Evolutionary conservation across 208 protist species (phyloP).

Genomic region (Angomonas ambiguus): DNA sequence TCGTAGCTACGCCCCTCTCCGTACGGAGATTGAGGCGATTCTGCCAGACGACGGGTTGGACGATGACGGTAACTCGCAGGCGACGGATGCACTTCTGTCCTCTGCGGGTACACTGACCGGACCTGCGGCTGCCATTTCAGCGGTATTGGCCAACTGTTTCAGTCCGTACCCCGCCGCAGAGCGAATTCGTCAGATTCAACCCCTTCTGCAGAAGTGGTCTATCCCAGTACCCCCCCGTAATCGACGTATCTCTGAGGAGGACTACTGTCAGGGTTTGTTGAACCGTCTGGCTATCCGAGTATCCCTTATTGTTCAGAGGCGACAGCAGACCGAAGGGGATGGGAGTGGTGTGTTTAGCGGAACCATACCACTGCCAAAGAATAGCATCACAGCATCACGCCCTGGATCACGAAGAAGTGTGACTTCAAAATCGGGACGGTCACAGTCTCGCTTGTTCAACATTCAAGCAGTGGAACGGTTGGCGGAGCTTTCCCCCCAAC

Average conservation of each 20-base stretch:
- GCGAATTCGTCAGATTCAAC: constrained; percentile 32
- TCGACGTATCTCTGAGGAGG: constrained; percentile 16
- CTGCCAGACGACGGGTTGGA: constrained; percentile 18
- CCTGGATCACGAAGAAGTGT: neutral
- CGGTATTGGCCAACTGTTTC: constrained; percentile 33
- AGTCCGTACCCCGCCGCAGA: constrained; percentile 26
- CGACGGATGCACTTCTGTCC: constrained; percentile 20
- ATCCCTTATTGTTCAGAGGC: constrained; percentile 10
- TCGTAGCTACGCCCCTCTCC: constrained; percentile 34
- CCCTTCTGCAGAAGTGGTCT: constrained; percentile 32
- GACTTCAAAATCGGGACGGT: neutral
- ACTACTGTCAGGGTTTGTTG: constrained; percentile 30
- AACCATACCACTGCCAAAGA: neutral
- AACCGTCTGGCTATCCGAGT: constrained; percentile 25
- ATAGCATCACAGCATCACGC: neutral
- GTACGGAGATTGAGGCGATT: constrained; percentile 38
- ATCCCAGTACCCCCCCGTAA: constrained; percentile 12
- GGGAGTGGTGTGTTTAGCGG: neutral
- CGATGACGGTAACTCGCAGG: constrained; percentile 15
- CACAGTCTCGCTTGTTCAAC: neutral
- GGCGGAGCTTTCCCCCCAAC: no score
- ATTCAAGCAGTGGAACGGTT: neutral
- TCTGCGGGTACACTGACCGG: constrained; percentile 14
- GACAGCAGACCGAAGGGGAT: neutral
- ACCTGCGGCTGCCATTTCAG: constrained; percentile 16